Percentiles rank a stretch among this genome's conserved stretches.
Evolutionary conservation across 768 basidiomycete species (phyloP).

Genomic region (Coprinellus aureogranulatus): DNA sequence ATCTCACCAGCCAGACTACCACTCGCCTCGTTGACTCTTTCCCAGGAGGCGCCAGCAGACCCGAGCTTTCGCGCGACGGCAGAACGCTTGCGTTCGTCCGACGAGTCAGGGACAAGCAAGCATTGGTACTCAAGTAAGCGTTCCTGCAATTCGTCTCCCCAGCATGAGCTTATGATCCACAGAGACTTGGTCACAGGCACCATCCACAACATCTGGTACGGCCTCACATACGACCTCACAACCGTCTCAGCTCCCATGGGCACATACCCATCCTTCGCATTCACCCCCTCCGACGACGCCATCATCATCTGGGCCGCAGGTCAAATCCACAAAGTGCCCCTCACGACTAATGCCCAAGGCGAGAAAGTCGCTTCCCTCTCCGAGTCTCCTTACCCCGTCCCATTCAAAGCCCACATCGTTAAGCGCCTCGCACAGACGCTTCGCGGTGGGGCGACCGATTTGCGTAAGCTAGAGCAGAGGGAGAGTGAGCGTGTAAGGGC

Average conservation of each 20-base stretch:
- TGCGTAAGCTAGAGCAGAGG: slow-evolving; percentile 52
- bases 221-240: slow-evolving; percentile 65
- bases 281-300: slow-evolving; percentile 56
- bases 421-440: slow-evolving; percentile 64
- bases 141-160: too few relatives aligned
- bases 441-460: slow-evolving; percentile 39
- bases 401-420: slow-evolving; percentile 62
- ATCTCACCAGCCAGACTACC: slow-evolving; percentile 54
- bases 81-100: slow-evolving; percentile 74
- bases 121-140: slow-evolving; percentile 65
- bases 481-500: slow-evolving; percentile 57
- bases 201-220: slow-evolving; percentile 63
- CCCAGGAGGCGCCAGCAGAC: slow-evolving; percentile 73
- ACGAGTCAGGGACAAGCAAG: slow-evolving; percentile 70
- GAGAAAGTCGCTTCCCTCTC: slow-evolving; percentile 47
- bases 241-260: slow-evolving; percentile 72
- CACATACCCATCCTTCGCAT: slow-evolving; percentile 75
- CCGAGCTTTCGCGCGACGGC: slow-evolving; percentile 66
- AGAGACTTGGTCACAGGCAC: slow-evolving; percentile 71
- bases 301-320: slow-evolving; percentile 76
- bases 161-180: neutral
- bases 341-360: slow-evolving; percentile 47
- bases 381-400: slow-evolving; percentile 46
- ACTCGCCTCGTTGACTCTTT: slow-evolving; percentile 51
- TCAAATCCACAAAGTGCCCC: slow-evolving; percentile 62